Conservation (phyloP, 2,329 filamentous ascomycete species). For the Claviceps fusiformis region DNA sequence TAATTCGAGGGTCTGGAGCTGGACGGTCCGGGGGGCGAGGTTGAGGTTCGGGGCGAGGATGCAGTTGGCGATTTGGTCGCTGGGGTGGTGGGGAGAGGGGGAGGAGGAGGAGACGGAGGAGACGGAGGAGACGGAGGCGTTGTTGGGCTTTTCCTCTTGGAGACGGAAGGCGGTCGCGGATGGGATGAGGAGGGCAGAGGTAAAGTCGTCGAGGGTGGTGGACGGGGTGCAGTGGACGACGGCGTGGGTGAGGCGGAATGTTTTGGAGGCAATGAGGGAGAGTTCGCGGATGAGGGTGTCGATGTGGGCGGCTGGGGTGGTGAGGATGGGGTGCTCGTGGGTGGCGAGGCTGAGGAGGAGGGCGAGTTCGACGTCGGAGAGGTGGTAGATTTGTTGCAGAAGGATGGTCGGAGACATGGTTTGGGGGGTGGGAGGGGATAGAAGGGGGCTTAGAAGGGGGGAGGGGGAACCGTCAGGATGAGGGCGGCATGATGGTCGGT, state of each 20-base stretch:
- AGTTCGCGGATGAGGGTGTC: constrained; percentile 63
- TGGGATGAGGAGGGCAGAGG: constrained; percentile 46
- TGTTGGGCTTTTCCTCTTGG: constrained; percentile 8
- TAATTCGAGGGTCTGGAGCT: constrained; percentile 69
- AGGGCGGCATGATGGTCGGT: neutral
- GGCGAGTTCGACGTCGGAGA: constrained; percentile 82
- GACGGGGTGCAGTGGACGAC: constrained; percentile 59
- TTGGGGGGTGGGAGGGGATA: too few species aligned
- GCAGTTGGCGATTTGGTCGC: constrained; percentile 56
- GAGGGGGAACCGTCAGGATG: too few species aligned
- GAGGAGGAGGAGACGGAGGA: constrained; percentile 3
- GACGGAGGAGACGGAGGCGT: constrained; percentile 2
- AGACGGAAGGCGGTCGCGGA: constrained; percentile 7
- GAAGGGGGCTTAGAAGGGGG: too few species aligned
- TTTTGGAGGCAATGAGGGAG: constrained; percentile 52
- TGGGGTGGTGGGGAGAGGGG: constrained; percentile 3
- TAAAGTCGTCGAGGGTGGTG: constrained; percentile 73
- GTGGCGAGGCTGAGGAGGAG: constrained; percentile 67
- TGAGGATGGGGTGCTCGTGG: constrained; percentile 79
- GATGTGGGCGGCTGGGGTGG: constrained; percentile 49
- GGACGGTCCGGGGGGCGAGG: constrained; percentile 56
- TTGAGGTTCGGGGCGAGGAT: constrained; percentile 74
- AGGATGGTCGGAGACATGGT: constrained; percentile 25
- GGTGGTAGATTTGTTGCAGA: constrained; percentile 54
- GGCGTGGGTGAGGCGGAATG: constrained; percentile 58